Conservation (phyloP, 1,284 basidiomycete genomes). For the Trichosporon sp. region DNA sequence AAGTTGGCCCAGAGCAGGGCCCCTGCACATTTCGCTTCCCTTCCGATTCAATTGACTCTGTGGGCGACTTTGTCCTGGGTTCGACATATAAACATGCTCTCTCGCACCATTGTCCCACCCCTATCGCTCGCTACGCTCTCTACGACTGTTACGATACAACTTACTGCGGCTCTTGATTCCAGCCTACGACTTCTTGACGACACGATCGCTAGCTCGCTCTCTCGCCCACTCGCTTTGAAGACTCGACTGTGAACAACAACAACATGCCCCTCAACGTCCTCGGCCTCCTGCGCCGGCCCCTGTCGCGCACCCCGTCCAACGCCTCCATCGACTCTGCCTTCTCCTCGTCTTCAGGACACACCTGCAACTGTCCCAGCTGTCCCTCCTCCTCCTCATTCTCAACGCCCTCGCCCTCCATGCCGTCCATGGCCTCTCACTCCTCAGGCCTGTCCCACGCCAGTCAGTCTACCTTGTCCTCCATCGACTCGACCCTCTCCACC, state of each 20-base stretch:
- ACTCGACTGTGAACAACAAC: neutral
- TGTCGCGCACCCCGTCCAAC: neutral
- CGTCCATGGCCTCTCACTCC: neutral
- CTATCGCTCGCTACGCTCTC: neutral
- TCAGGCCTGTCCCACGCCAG: no score
- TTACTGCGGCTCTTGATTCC: no score
- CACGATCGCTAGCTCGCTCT: neutral
- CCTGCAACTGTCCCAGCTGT: neutral
- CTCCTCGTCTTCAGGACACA: neutral
- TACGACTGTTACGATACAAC: neutral
- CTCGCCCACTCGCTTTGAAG: no score
- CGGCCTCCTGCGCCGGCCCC: neutral
- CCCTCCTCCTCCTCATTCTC: neutral
- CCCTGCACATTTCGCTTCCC: neutral
- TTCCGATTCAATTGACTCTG: neutral
- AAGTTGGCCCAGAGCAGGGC: neutral
- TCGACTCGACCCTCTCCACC: neutral
- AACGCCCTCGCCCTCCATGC: neutral
- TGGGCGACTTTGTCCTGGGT: neutral
- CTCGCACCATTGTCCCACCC: neutral
- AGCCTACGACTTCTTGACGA: no score
- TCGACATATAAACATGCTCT: neutral
- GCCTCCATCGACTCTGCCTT: neutral
- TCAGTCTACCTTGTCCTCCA: neutral
- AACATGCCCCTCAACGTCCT: conserved; percentile 7